Evolutionary conservation across 2,329 filamentous ascomycete species (phyloP), one percentile per base, ranked within the genome.

Genomic region (Decorospora gaudefroyi): DNA sequence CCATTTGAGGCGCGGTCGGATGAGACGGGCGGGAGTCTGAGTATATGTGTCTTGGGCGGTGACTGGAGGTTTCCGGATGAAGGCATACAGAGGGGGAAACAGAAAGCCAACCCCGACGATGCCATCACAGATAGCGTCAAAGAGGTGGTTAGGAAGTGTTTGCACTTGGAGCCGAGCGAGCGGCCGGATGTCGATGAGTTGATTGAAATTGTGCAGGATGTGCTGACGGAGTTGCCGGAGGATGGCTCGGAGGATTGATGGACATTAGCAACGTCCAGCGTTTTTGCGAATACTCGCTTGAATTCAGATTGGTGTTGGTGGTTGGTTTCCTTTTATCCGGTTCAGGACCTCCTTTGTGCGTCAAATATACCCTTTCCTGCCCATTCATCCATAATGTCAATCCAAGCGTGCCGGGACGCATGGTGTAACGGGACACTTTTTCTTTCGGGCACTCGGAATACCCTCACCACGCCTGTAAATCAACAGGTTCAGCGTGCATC

Each of bases 41-140:
- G 88, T 58, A 87, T 97, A 57, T 97, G 92, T 68, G 88, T 97
- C 12, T 76, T 96, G 11, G 88, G 90, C 48, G 93, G 92, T 26
- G 92, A 97, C 72, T 99, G 93, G 92, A 81, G 90, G 37, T 99
- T 97, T 71, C 93, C 93, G 0, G 91, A 96, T 59, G 91, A 96
- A 67, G 85, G 85, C 40, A 76, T 68, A 5, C 73, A 73, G 59
- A 75, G 74, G 34, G 76, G 81, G 30, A 82, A 84, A 67, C 76
- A 78, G 55, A 79, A 78, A 53, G 46, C 48, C 26, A 57, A 52
- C 9, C 37, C 50, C 0, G 76, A 80, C 8, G 73, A 77, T 15
- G 73, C 70, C 1, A 91, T 96, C 46, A 91, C 87, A 55, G 88
- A 92, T 37, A 78, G 82, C 2, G 89, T 96, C 15, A 87, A 92